Evolutionary conservation across 2,329 filamentous ascomycete genomes (phyloP).

Genomic region (Aaosphaeria arxii): DNA sequence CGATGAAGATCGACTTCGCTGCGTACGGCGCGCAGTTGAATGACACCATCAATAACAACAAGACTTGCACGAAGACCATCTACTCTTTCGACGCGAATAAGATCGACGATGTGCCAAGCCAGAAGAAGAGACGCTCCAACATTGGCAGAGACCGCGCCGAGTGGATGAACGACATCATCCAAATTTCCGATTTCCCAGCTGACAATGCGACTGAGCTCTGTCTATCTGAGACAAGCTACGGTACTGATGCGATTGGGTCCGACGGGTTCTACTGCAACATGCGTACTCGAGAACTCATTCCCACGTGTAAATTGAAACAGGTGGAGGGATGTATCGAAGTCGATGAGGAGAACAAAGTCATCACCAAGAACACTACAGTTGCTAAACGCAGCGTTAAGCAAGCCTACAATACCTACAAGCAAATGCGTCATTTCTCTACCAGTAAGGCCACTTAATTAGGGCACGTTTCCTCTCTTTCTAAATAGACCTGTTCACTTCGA

Average conservation of each 20-base stretch:
- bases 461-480: too few species aligned
- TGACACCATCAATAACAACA: conserved; percentile 1
- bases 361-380: not conserved
- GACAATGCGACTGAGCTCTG: not conserved
- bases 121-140: not conserved
- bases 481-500: too few species aligned
- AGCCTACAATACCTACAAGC: too few species aligned
- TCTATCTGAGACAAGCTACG: not conserved
- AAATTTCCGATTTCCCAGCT: not conserved
- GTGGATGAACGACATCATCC: not conserved
- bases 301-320: not conserved
- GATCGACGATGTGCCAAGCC: not conserved
- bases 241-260: not conserved
- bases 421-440: too few species aligned
- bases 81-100: conserved; percentile 3
- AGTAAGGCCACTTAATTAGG: too few species aligned
- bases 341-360: not conserved
- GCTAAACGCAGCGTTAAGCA: not conserved
- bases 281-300: not conserved
- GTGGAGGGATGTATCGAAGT: not conserved
- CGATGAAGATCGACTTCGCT: conserved; percentile 5
- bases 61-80: conserved; percentile 3
- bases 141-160: not conserved
- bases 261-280: not conserved
- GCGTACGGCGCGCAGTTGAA: conserved; percentile 6